phyloP scores from a whole-genome alignment of 2,329 filamentous ascomycete species.

The Trichoderma oligosporum region DNA sequence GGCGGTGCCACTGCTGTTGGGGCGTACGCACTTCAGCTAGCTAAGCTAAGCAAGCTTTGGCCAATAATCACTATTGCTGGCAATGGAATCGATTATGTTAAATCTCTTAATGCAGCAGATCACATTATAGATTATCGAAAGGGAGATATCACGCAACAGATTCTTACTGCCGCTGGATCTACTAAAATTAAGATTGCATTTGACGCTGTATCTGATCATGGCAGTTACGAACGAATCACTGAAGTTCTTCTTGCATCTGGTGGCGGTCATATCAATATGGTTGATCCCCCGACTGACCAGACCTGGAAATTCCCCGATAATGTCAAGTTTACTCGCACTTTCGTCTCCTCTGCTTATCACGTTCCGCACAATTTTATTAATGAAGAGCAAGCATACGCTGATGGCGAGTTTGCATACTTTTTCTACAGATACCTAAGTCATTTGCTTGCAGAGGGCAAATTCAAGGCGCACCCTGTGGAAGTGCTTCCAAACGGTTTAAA shows the following conservation, averaged over 20 bases:
- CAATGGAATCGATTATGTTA: constrained; percentile 3
- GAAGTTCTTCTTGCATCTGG: constrained; percentile 3
- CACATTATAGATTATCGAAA: constrained; percentile 9
- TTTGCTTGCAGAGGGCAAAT: constrained; percentile 4
- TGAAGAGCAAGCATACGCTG: background rate
- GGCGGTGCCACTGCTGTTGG: constrained; percentile 52
- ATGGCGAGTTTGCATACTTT: constrained; percentile 7
- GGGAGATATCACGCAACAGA: background rate
- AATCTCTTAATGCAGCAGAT: background rate
- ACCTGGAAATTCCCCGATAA: background rate
- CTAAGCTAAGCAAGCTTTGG: constrained; percentile 47
- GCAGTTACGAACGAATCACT: constrained; percentile 2
- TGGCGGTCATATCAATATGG: constrained; percentile 6
- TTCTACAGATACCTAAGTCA: constrained; percentile 8
- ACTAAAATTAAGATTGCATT: background rate
- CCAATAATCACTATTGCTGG: constrained; percentile 57
- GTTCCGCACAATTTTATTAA: constrained; percentile 4
- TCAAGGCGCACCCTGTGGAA: constrained; percentile 16
- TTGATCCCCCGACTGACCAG: constrained; percentile 1
- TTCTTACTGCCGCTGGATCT: background rate
- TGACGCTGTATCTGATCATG: constrained; percentile 2
- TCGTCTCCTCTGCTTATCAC: constrained; percentile 6
- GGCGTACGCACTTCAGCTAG: constrained; percentile 55
- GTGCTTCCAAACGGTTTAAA: constrained; percentile 19
- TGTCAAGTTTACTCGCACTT: constrained; percentile 5